Conservation (phyloP, 371 early-diverging fungal genomes). For the Circinella umbellata region DNA sequence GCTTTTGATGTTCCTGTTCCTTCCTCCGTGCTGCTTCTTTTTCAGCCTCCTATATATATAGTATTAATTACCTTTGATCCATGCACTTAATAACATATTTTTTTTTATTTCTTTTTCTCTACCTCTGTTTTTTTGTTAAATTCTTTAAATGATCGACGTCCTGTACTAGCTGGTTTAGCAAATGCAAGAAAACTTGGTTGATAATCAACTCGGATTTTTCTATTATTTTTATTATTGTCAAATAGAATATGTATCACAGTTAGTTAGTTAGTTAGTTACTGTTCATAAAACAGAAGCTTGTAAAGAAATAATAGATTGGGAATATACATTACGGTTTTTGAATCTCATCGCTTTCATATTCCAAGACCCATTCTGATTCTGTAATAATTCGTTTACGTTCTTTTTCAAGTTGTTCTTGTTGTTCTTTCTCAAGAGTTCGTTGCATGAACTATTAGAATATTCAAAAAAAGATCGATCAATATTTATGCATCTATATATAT, state of each 20-base stretch:
- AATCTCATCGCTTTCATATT: conserved; percentile 42
- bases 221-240: conserved; percentile 16
- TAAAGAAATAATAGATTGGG: no score
- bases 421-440: conserved; percentile 53
- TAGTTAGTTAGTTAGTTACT: background rate
- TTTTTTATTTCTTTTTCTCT: background rate
- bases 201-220: conserved; percentile 57
- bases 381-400: conserved; percentile 59
- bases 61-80: no score
- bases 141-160: conserved; percentile 55
- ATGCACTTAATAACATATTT: background rate
- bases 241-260: background rate
- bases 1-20: conserved; percentile 23
- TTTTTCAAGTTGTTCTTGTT: conserved; percentile 39
- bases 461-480: background rate
- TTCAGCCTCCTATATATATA: background rate
- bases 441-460: conserved; percentile 75
- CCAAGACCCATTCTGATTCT: conserved; percentile 63
- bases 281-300: no score
- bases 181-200: conserved; percentile 58
- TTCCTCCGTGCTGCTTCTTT: conserved; percentile 21
- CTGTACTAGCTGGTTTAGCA: conserved; percentile 36
- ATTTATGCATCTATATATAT: background rate
- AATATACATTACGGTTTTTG: conserved; percentile 50
- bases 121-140: conserved; percentile 57